Conservation (phyloP, 1,139 yeast genomes). For the Magnusiomyces sp. region DNA sequence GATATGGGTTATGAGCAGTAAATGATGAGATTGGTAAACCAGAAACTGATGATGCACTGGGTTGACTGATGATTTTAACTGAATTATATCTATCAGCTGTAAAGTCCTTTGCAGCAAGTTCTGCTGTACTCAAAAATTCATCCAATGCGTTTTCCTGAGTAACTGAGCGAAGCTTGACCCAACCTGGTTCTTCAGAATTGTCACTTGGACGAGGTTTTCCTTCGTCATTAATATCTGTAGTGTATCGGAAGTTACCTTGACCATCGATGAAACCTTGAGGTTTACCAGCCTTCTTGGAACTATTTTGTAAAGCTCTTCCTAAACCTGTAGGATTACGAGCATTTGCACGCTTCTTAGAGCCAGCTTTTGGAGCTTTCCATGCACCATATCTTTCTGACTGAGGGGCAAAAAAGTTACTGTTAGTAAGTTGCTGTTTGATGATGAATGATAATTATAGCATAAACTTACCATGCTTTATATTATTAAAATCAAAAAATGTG, state of each 20-base stretch:
- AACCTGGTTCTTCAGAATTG: slow-evolving; percentile 64
- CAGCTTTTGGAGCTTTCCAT: slow-evolving; percentile 89
- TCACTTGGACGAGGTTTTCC: slow-evolving; percentile 15
- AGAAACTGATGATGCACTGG: slow-evolving; percentile 30
- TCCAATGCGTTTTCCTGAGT: slow-evolving; percentile 93
- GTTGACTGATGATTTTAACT: slow-evolving; percentile 62
- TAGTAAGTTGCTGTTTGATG: neutral
- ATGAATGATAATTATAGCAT: neutral
- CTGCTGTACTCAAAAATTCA: slow-evolving; percentile 91
- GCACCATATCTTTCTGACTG: slow-evolving; percentile 31
- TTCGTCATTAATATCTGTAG: slow-evolving; percentile 27
- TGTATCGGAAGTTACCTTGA: slow-evolving; percentile 36
- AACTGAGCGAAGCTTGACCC: slow-evolving; percentile 87
- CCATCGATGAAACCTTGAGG: slow-evolving; percentile 75
- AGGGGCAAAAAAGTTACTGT: neutral
- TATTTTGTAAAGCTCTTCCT: slow-evolving; percentile 77
- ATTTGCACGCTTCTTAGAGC: slow-evolving; percentile 45
- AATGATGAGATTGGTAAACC: slow-evolving; percentile 17
- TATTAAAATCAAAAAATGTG: neutral
- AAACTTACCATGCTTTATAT: slow-evolving; percentile 6
- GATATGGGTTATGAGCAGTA: slow-evolving; percentile 42
- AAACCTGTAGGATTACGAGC: slow-evolving; percentile 78
- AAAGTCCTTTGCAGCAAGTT: slow-evolving; percentile 91
- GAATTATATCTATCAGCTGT: slow-evolving; percentile 82
- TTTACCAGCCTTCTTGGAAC: slow-evolving; percentile 58